phyloP scores from a whole-genome alignment of 129 eudicot species.

The Heracleum sosnowskyi region DNA sequence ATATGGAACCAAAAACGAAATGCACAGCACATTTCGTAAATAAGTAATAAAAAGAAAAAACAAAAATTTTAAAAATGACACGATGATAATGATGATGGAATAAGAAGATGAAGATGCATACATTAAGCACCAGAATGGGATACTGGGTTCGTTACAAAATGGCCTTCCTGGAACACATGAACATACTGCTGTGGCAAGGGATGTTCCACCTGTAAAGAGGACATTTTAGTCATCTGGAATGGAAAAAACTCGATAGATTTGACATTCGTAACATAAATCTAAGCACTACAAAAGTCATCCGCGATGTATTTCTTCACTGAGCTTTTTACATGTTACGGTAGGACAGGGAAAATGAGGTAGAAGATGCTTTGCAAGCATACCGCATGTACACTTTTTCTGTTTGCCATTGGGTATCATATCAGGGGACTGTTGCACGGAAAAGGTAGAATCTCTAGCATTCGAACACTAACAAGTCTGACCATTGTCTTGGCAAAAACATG shows the following conservation, averaged over 20 bases:
- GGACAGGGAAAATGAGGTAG: neutral
- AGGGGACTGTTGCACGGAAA: neutral
- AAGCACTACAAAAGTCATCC: neutral
- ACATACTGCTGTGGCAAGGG: constrained; percentile 79
- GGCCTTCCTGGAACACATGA: constrained; percentile 61
- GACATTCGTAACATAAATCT: neutral
- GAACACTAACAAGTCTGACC: neutral
- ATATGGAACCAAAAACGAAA: neutral
- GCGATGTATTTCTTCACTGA: neutral
- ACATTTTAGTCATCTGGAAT: neutral
- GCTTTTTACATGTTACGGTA: neutral
- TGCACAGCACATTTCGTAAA: neutral
- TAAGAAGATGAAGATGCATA: constrained; percentile 2
- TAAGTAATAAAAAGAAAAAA: neutral
- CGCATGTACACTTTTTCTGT: neutral
- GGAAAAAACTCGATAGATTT: neutral
- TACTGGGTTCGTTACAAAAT: constrained; percentile 70
- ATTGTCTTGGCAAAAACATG: neutral
- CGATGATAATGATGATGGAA: neutral
- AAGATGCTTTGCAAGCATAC: neutral
- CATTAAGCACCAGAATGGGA: constrained; percentile 88
- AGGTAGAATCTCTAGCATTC: neutral
- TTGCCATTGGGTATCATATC: neutral
- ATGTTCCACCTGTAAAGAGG: constrained; percentile 61
- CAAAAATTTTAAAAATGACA: neutral